A percentile compares a stretch with the other conserved stretches of the same genome.
phyloP scores from a whole-genome alignment of 2,329 filamentous ascomycete species.

The Ploettnerulaceae sp. region DNA sequence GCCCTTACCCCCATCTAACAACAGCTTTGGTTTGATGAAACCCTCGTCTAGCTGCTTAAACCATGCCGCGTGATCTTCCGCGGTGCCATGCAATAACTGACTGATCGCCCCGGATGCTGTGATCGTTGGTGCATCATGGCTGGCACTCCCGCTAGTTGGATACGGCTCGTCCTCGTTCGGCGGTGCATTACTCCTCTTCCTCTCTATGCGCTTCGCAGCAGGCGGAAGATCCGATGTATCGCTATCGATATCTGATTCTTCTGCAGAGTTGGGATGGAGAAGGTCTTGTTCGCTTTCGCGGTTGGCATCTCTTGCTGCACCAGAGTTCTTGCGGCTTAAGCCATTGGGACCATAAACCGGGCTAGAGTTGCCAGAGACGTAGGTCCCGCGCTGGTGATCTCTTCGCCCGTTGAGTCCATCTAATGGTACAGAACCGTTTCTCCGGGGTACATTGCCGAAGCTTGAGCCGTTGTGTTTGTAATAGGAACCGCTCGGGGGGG shows the following conservation, averaged over 20 bases:
- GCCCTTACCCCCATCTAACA: conserved; percentile 63
- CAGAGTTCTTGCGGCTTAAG: conserved; percentile 47
- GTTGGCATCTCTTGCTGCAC: conserved; percentile 32
- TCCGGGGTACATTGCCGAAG: conserved; percentile 71
- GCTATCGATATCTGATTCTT: conserved; percentile 53
- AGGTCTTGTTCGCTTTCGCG: conserved; percentile 54
- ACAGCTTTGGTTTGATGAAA: conserved; percentile 85
- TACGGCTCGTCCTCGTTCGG: conserved; percentile 25
- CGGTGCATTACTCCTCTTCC: conserved; percentile 12
- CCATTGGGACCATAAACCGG: conserved; percentile 38
- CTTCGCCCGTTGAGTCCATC: conserved; percentile 47
- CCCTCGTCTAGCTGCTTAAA: conserved; percentile 93
- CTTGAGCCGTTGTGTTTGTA: conserved; percentile 71
- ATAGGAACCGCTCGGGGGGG: conserved; percentile 43
- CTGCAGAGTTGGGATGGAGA: conserved; percentile 39
- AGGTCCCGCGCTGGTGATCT: conserved; percentile 25
- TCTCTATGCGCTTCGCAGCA: conserved; percentile 41
- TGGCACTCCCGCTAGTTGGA: conserved; percentile 31
- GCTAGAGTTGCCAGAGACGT: conserved; percentile 37
- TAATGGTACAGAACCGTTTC: conserved; percentile 46
- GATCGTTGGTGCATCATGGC: conserved; percentile 41
- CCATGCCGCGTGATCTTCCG: conserved; percentile 83
- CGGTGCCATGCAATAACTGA: conserved; percentile 69
- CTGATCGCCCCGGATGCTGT: conserved; percentile 68
- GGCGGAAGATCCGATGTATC: conserved; percentile 64